These are phyloP conservation scores for Neonectria faginata DNA, from an alignment of 2,329 filamentous ascomycete genomes.

Conservation along the genomic window DNA sequence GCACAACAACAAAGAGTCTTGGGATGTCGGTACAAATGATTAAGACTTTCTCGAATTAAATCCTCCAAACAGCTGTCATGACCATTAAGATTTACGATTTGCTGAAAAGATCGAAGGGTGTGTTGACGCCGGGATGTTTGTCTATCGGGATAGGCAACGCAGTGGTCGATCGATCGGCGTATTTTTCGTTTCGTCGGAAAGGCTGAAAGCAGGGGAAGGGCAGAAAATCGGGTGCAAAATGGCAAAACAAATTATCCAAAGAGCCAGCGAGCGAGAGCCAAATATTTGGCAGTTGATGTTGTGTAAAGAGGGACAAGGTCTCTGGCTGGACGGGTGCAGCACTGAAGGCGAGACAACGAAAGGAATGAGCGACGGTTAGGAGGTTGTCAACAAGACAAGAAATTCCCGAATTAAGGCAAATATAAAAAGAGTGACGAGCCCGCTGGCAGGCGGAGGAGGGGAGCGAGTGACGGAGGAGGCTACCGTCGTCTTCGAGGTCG, in stretches of 20 bases:
- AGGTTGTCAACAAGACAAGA: constrained; percentile 36
- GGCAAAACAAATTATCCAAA: constrained; percentile 28
- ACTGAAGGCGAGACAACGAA: constrained; percentile 35
- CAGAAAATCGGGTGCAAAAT: constrained; percentile 28
- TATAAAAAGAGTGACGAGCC: constrained; percentile 61
- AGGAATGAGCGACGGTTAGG: constrained; percentile 38
- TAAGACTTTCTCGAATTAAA: constrained; percentile 32
- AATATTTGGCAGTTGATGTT: constrained; percentile 32
- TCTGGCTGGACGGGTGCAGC: constrained; percentile 20
- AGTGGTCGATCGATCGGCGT: constrained; percentile 28
- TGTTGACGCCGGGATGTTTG: constrained; percentile 23
- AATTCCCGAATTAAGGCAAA: constrained; percentile 41
- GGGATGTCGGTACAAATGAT: constrained; percentile 19
- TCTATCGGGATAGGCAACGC: constrained; percentile 5
- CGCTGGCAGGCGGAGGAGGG: constrained; percentile 61
- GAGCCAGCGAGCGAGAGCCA: constrained; percentile 38
- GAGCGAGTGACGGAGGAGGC: constrained; percentile 34
- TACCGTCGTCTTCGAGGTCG: constrained; percentile 46
- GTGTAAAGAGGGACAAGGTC: constrained; percentile 41
- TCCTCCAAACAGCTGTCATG: constrained; percentile 34
- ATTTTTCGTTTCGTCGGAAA: constrained; percentile 39
- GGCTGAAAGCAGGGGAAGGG: constrained; percentile 29
- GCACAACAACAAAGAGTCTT: constrained; percentile 19
- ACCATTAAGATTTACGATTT: constrained; percentile 39
- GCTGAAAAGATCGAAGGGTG: constrained; percentile 26